Evolutionary conservation across 148 eudicot species (phyloP), one percentile per base, ranked within the genome.

Genomic region (Beta vulgaris): DNA sequence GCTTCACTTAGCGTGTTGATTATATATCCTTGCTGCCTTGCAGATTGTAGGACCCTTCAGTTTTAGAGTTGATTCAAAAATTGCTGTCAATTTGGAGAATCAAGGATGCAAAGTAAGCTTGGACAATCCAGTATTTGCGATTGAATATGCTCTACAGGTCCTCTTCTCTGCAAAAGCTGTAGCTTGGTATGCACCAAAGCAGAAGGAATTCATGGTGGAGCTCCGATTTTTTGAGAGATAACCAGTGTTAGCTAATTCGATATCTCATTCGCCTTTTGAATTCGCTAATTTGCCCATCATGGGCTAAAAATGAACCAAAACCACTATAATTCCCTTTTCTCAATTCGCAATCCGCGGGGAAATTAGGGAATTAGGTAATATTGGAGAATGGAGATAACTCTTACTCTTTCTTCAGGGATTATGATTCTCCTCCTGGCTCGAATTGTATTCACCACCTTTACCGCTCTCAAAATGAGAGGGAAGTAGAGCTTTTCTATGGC

Each of bases 31-130:
- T 78, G 15, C 8, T 11, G 65, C 23, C 21, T 32, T 85, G 89
- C 94, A 93, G 98, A 85, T 93, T 46, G 91, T 67, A 35, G 97
- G 98, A 78, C 98, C 98, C 44, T 87, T 91, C 82, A 93, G 91
- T 69, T 85, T 93, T 60, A 89, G 97, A 76, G 84, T 87, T 21
- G 98, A 93, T 82, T 87, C 94, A 25, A 84, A 82, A 46, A 74
- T 93, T 69, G 76, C 81, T 40, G 62, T 93, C 28, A 78, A 89
- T 80, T 73, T 85, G 81, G 82, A 83, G 72, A 82, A 81, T 43
- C 66, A 44, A 54, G 80, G 82, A 16, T 84, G 89, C 82, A 80
- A 73, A 71, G 37, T 86, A n/a, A 80, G 69, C 36, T 73, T 80
- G 61, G 87, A 85, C 21, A 84, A 93, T 75, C 97, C 97, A 1